Conservation (phyloP, 2,329 filamentous ascomycete species). For the Metarhizium guizhouense region DNA sequence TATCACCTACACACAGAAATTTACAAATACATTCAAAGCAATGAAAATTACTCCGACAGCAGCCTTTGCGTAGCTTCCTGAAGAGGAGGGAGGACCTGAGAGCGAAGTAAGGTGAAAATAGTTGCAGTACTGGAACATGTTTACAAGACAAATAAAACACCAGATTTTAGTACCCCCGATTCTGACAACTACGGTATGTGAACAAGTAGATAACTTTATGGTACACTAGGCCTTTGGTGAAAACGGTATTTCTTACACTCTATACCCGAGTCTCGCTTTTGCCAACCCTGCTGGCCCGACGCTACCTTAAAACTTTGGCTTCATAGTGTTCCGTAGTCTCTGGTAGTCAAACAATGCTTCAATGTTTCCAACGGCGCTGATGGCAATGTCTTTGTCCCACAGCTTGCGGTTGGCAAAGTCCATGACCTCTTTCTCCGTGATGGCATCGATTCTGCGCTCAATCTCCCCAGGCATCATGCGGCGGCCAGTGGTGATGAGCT, state of each 20-base stretch:
- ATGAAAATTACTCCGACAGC: no score
- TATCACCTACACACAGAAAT: no score
- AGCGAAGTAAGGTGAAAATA: no score
- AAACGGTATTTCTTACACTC: constrained; percentile 48
- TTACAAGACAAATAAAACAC: constrained; percentile 9
- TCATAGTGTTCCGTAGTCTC: constrained; percentile 76
- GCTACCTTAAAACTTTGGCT: constrained; percentile 56
- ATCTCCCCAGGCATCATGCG: constrained; percentile 89
- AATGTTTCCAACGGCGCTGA: constrained; percentile 87
- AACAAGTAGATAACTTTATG: constrained; percentile 38
- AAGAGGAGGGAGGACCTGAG: no score
- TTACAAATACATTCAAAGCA: no score
- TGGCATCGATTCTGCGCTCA: constrained; percentile 78
- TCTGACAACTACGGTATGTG: constrained; percentile 22
- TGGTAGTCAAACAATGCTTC: constrained; percentile 79
- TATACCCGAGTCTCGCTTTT: constrained; percentile 37
- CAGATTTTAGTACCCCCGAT: constrained; percentile 4
- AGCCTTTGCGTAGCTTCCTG: no score
- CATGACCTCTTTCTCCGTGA: constrained; percentile 96
- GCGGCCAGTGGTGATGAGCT: constrained; percentile 94
- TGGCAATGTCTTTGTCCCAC: constrained; percentile 94
- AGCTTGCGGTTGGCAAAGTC: constrained; percentile 89
- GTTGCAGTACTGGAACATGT: not conserved
- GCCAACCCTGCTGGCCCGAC: constrained; percentile 19
- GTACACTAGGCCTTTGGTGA: constrained; percentile 39